A percentile compares a stretch with the other conserved stretches of the same genome.
These are phyloP conservation scores for Lactuca sativa DNA, from an alignment of 129 eudicot species.

Conservation along the genomic window DNA sequence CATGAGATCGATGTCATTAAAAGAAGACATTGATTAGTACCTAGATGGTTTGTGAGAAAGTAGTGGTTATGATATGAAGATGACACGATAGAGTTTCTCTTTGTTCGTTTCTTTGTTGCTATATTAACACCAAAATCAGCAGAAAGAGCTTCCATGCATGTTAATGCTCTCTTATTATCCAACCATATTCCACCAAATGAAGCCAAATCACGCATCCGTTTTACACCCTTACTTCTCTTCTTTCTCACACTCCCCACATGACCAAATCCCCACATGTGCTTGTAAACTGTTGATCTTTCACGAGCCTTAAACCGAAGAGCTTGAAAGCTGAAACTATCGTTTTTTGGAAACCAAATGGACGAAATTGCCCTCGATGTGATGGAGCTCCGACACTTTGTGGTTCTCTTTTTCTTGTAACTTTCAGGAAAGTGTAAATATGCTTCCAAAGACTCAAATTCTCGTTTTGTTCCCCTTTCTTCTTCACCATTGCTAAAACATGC, in stretches of 20 bases:
- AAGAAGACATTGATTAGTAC: constrained; percentile 5
- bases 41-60: constrained; percentile 21
- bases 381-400: constrained; percentile 39
- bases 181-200: constrained; percentile 33
- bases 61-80: constrained; percentile 30
- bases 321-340: constrained; percentile 14
- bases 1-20: no score
- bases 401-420: constrained; percentile 70
- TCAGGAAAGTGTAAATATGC: constrained; percentile 49
- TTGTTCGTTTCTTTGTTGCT: constrained; percentile 63
- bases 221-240: constrained; percentile 57
- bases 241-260: constrained; percentile 32
- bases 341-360: constrained; percentile 25
- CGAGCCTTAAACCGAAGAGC: constrained; percentile 11
- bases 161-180: background rate
- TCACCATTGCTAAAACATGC: constrained; percentile 38
- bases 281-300: constrained; percentile 12
- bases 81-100: constrained; percentile 37
- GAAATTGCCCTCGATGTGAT: constrained; percentile 33
- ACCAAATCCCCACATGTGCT: constrained; percentile 31
- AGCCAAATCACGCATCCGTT: constrained; percentile 54
- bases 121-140: constrained; percentile 42
- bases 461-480: constrained; percentile 26
- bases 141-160: constrained; percentile 52
- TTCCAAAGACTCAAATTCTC: constrained; percentile 37